Evolutionary conservation across 305 asterid species (phyloP), one percentile per base, ranked within the genome.

Genomic region (Andrographis paniculata): DNA sequence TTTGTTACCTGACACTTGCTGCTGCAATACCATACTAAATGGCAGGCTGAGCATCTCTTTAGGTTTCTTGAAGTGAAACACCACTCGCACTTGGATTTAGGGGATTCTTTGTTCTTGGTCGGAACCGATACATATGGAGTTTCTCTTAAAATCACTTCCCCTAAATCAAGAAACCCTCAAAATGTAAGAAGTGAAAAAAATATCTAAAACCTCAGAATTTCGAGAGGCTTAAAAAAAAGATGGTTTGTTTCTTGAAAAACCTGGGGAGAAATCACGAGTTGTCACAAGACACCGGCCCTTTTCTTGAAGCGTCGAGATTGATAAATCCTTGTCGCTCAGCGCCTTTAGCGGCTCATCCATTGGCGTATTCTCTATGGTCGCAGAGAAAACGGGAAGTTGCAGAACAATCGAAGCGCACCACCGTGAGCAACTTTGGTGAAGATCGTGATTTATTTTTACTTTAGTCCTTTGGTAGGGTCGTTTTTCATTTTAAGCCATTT

Each of bases 41-140:
- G 92, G 39, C 99, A 91, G 62, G 79, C 79, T 12, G 99, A 87
- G 71, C 99, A 91, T 66, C 67, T 84, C 85, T 75, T 84, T 65
- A 91, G 69, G 68, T 67, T 71, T 49, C 36, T 51, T 23, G 85
- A 66, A 39, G 73, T 53, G 52, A 91, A 84, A 63, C 99, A 91
- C 75, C 84, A 75, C 48, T 91, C 96, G 47, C 99, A 91, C 77
- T 75, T 87, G 20, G 68, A 37, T 38, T 48, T 28, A 28, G 77
- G 74, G 33, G 84, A 72, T 49, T 76, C 94, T 48, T 76, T 74
- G 6, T 73, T 70, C 69, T 70, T 78, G 60, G 69, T 91, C 16
- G 96, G 78, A 54, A 87, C 95, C 41, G 67, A 70, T 43, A 84
- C 94, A 68, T 79, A 87, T 5, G 96, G 91, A 20, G 66, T 76